phyloP scores from a whole-genome alignment of 2,329 filamentous ascomycete species.

The Alternaria dauci region DNA sequence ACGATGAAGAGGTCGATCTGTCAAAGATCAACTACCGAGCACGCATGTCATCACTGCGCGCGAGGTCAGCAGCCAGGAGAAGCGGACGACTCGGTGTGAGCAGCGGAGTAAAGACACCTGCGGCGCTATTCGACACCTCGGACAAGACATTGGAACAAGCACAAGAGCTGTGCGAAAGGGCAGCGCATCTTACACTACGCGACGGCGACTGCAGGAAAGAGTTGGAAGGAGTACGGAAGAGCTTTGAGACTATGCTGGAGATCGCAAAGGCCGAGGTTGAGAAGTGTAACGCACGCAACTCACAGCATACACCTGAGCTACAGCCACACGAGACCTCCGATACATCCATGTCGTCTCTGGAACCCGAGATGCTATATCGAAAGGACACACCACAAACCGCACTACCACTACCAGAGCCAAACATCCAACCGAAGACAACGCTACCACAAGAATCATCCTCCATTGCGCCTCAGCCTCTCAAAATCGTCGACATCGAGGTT shows the following conservation, averaged over 20 bases:
- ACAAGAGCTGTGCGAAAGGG: conserved; percentile 83
- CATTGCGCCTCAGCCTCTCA: conserved; percentile 18
- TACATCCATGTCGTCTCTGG: conserved; percentile 27
- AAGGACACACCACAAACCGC: conserved; percentile 26
- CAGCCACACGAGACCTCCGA: conserved; percentile 28
- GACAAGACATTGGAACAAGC: conserved; percentile 82
- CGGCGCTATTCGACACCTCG: conserved; percentile 65
- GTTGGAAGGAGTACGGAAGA: conserved; percentile 72
- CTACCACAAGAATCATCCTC: conserved; percentile 12
- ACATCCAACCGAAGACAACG: conserved; percentile 15
- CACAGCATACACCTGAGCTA: conserved; percentile 16
- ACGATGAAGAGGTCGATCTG: conserved; percentile 38
- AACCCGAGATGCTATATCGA: conserved; percentile 25
- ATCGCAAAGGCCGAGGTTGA: conserved; percentile 59
- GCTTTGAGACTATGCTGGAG: conserved; percentile 70
- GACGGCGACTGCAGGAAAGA: conserved; percentile 85
- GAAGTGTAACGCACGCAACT: conserved; percentile 33
- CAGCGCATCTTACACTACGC: conserved; percentile 87
- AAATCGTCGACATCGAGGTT: conserved; percentile 47
- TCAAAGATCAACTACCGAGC: conserved; percentile 50
- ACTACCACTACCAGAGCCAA: conserved; percentile 11
- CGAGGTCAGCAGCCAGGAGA: conserved; percentile 30
- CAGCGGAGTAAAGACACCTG: conserved; percentile 26
- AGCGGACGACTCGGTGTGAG: conserved; percentile 15
- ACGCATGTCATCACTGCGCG: conserved; percentile 45